Conservation (phyloP, 495 filamentous ascomycete genomes). For the Pseudevernia furfuracea region DNA sequence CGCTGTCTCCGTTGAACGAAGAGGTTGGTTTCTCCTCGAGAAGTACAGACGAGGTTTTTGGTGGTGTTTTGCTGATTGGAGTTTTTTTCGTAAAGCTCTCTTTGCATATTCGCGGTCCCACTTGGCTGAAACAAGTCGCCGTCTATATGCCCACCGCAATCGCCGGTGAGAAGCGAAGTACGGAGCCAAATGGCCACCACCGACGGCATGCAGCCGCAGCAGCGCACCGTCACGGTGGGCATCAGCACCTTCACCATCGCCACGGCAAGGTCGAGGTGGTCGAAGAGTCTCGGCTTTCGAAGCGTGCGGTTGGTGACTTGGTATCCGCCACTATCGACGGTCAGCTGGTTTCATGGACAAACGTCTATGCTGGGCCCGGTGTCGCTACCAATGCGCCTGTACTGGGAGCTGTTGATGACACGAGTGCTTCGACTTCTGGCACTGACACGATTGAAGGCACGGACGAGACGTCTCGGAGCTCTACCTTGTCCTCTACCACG, state of each 20-base stretch:
- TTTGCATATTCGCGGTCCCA: slow-evolving; percentile 61
- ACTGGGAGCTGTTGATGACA: slow-evolving; percentile 4
- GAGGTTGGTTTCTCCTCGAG: slow-evolving; percentile 50
- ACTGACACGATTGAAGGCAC: slow-evolving; percentile 13
- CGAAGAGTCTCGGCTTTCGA: slow-evolving; percentile 23
- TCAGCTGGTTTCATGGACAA: slow-evolving; percentile 44
- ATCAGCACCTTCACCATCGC: slow-evolving; percentile 32
- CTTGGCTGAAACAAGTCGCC: slow-evolving; percentile 54
- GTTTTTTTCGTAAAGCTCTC: slow-evolving; percentile 45
- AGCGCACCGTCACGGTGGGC: slow-evolving; percentile 26
- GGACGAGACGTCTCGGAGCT: slow-evolving; percentile 12
- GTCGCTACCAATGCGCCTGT: slow-evolving; percentile 21
- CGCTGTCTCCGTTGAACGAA: slow-evolving; percentile 56
- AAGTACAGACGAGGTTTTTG: neutral
- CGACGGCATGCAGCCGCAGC: slow-evolving; percentile 19
- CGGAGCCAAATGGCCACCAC: slow-evolving; percentile 28
- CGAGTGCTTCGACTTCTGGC: slow-evolving; percentile 9
- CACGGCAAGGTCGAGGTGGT: slow-evolving; percentile 22
- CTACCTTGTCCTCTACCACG: no score
- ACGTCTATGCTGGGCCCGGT: slow-evolving; percentile 47
- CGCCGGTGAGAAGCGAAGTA: slow-evolving; percentile 30
- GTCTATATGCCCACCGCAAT: slow-evolving; percentile 45
- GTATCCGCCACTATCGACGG: slow-evolving; percentile 60
- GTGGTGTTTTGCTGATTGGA: slow-evolving; percentile 7
- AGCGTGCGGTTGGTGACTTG: slow-evolving; percentile 39